These are phyloP conservation scores for Blastocystis sp. DNA, from an alignment of 352 stramenopile genomes.

Conservation along the genomic window DNA sequence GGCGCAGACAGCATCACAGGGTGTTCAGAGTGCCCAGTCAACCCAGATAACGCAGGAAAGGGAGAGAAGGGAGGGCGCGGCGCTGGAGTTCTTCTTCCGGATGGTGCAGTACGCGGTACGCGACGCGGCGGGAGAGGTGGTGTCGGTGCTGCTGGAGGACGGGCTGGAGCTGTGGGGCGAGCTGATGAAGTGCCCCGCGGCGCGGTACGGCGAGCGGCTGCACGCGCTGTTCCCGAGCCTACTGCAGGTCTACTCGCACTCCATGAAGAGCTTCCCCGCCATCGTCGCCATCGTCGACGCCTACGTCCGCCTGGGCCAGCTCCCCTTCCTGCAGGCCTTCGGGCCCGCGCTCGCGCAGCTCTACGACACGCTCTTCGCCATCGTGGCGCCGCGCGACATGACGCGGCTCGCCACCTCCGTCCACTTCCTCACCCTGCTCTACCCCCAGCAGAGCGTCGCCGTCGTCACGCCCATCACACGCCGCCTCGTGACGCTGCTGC, in stretches of 20 bases:
- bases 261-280: slow-evolving; percentile 40
- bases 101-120: slow-evolving; percentile 25
- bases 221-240: slow-evolving; percentile 22
- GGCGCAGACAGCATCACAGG: too few relatives aligned
- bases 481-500: not conserved
- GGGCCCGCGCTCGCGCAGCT: not conserved
- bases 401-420: slow-evolving; percentile 28
- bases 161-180: slow-evolving; percentile 34
- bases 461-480: not conserved
- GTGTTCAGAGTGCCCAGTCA: too few relatives aligned
- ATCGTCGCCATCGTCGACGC: slow-evolving; percentile 34
- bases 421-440: slow-evolving; percentile 29
- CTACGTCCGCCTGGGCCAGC: slow-evolving; percentile 12
- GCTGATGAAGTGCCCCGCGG: not conserved
- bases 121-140: not conserved
- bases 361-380: not conserved
- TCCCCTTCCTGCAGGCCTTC: slow-evolving; percentile 15
- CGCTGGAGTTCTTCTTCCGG: not conserved
- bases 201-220: not conserved
- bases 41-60: too few relatives aligned
- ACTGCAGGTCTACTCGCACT: slow-evolving; percentile 6
- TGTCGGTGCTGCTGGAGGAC: slow-evolving; percentile 34
- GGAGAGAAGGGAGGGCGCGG: too few relatives aligned
- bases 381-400: slow-evolving; percentile 20
- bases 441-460: not conserved